Conservation (phyloP, 768 basidiomycete genomes). For the Leccinum boreale region DNA sequence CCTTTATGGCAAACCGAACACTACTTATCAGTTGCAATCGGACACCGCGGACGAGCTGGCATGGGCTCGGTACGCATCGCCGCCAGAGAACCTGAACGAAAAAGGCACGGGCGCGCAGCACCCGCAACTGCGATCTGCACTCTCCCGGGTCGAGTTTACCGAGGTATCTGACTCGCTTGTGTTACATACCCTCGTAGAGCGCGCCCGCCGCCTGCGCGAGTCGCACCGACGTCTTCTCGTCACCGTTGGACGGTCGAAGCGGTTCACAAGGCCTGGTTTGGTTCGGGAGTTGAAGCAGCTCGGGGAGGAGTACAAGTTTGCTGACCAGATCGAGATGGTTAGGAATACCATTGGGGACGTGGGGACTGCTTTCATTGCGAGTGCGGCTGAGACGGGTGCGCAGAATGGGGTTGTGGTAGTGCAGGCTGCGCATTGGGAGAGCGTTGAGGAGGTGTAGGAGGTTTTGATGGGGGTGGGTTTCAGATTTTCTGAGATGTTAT, state of each 20-base stretch:
- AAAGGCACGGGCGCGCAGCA: background rate
- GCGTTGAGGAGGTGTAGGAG: conserved; percentile 2
- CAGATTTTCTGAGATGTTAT: background rate
- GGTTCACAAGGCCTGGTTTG: conserved; percentile 61
- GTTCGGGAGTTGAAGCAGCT: conserved; percentile 54
- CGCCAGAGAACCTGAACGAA: conserved; percentile 1
- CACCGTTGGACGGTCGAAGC: conserved; percentile 73
- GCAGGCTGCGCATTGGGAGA: conserved; percentile 47
- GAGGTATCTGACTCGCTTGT: conserved; percentile 48
- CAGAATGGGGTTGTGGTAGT: conserved; percentile 64
- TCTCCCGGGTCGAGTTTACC: conserved; percentile 64
- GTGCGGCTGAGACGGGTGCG: conserved; percentile 48
- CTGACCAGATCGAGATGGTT: conserved; percentile 34
- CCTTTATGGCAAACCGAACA: conserved; percentile 61
- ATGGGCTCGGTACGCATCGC: conserved; percentile 62
- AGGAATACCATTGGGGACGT: conserved; percentile 85
- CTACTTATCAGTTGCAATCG: conserved; percentile 67
- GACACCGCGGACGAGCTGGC: conserved; percentile 78
- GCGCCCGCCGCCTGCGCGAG: conserved; percentile 29
- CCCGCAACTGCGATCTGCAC: conserved; percentile 32
- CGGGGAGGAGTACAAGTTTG: conserved; percentile 28
- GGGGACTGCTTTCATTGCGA: conserved; percentile 67
- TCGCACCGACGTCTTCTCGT: conserved; percentile 48
- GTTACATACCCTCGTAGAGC: conserved; percentile 53
- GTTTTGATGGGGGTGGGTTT: background rate